Percentiles rank a stretch among this genome's conserved stretches.
Evolutionary conservation across 768 basidiomycete species (phyloP).

Genomic region (Chalciporus pseudorubinellus): DNA sequence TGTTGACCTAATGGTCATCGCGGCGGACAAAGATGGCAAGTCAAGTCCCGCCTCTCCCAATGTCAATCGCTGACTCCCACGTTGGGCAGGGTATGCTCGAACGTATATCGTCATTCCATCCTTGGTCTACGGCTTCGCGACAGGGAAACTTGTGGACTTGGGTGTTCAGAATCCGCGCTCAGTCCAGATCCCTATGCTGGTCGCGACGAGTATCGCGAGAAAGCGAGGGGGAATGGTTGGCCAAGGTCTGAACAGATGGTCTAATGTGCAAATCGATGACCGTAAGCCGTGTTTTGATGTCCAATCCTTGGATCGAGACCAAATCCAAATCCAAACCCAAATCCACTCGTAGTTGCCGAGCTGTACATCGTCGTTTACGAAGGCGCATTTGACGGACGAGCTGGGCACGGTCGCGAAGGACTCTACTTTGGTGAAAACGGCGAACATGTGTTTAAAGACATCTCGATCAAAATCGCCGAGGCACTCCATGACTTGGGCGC

Average conservation of each 20-base stretch:
- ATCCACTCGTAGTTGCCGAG: conserved; percentile 21
- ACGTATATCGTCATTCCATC: conserved; percentile 48
- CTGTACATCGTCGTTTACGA: conserved; percentile 48
- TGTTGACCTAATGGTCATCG: conserved; percentile 47
- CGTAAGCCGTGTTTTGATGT: conserved; percentile 3
- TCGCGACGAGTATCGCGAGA: conserved; percentile 46
- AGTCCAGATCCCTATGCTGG: conserved; percentile 50
- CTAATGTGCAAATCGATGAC: conserved; percentile 55
- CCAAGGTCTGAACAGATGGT: conserved; percentile 59
- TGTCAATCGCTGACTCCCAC: neutral
- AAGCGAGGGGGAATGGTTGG: conserved; percentile 60
- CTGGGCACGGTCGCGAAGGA: conserved; percentile 40
- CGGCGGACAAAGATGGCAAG: conserved; percentile 44
- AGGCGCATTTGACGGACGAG: conserved; percentile 24
- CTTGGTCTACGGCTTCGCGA: conserved; percentile 60
- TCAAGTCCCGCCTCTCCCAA: neutral
- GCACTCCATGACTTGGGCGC: conserved; percentile 16
- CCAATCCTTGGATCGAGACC: no score
- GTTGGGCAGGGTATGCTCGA: neutral
- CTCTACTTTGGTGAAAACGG: conserved; percentile 54
- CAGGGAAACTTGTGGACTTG: conserved; percentile 45
- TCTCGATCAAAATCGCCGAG: conserved; percentile 44
- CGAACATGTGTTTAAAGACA: conserved; percentile 46
- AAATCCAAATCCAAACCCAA: no score
- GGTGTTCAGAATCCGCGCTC: conserved; percentile 48